phyloP scores from a whole-genome alignment of 2,329 filamentous ascomycete genomes.

The Cladosporium sp. region DNA sequence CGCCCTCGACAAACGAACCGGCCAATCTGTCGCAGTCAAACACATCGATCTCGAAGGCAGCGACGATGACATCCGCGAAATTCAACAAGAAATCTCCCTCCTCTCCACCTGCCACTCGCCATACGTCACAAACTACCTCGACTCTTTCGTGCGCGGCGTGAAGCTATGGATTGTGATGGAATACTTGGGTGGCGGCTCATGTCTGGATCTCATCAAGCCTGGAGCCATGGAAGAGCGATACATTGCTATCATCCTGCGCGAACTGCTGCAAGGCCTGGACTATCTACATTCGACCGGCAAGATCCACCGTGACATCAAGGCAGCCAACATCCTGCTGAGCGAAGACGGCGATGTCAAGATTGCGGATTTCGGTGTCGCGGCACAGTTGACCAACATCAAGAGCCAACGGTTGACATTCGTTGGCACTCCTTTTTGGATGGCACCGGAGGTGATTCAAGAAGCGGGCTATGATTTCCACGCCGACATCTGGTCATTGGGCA shows the following conservation, averaged over 20 bases:
- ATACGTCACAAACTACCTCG: slow-evolving; percentile 94
- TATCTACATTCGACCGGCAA: slow-evolving; percentile 94
- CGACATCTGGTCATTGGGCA: slow-evolving; percentile 90
- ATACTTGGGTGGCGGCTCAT: slow-evolving; percentile 91
- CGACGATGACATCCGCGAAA: slow-evolving; percentile 97
- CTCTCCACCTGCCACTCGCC: slow-evolving; percentile 92
- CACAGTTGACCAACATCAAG: slow-evolving; percentile 95
- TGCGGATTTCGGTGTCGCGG: slow-evolving; percentile 95
- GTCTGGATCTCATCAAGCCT: slow-evolving; percentile 89
- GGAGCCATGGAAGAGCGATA: slow-evolving; percentile 85
- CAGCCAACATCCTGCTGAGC: slow-evolving; percentile 87
- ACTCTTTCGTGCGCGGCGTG: slow-evolving; percentile 90
- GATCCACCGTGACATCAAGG: slow-evolving; percentile 96
- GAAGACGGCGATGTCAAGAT: slow-evolving; percentile 89
- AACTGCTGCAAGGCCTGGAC: slow-evolving; percentile 84
- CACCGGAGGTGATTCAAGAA: slow-evolving; percentile 90
- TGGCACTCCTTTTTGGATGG: slow-evolving; percentile 97
- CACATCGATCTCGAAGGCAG: slow-evolving; percentile 98
- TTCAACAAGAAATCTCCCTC: slow-evolving; percentile 94
- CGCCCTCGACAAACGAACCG: slow-evolving; percentile 85
- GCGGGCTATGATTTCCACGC: slow-evolving; percentile 83
- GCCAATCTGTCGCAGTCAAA: slow-evolving; percentile 94
- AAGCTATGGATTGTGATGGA: slow-evolving; percentile 99
- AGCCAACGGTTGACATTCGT: slow-evolving; percentile 97
- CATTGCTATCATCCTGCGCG: slow-evolving; percentile 90